These are phyloP conservation scores for Bromus sterilis DNA, from an alignment of 176 grass and related monocot genomes.

Conservation along the genomic window DNA sequence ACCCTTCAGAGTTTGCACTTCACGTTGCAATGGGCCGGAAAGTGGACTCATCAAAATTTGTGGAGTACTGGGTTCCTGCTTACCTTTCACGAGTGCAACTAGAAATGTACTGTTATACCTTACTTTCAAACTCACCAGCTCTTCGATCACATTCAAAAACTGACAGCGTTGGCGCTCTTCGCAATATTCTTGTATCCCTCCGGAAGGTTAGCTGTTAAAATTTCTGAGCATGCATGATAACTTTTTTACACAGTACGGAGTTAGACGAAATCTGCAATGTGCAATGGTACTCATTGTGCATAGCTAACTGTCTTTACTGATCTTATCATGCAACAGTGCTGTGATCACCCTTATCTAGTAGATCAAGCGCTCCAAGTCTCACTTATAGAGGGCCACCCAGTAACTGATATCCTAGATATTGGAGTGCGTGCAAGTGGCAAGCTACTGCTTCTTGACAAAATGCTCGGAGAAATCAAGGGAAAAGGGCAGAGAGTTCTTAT, in stretches of 20 bases:
- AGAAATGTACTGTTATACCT: conserved; percentile 68
- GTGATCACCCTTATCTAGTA: conserved; percentile 94
- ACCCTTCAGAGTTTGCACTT: conserved; percentile 31
- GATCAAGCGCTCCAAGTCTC: conserved; percentile 57
- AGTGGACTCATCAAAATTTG: conserved; percentile 65
- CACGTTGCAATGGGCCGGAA: conserved; percentile 60
- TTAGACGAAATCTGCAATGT: conserved; percentile 15
- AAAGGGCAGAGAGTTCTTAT: conserved; percentile 59
- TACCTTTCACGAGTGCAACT: conserved; percentile 70
- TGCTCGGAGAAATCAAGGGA: conserved; percentile 46
- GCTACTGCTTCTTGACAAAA: conserved; percentile 80
- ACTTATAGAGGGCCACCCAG: conserved; percentile 48
- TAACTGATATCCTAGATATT: conserved; percentile 69
- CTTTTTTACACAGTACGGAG: conserved; percentile 13
- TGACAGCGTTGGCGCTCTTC: conserved; percentile 76
- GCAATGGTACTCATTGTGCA: not conserved
- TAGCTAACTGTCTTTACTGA: conserved; percentile 20
- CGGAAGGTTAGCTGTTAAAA: conserved; percentile 57
- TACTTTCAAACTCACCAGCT: conserved; percentile 65
- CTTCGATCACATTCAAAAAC: conserved; percentile 74
- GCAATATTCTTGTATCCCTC: conserved; percentile 67
- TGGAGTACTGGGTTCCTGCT: conserved; percentile 88
- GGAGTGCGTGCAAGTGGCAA: conserved; percentile 86
- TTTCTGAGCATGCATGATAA: conserved; percentile 10
- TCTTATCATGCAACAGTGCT: conserved; percentile 64